Conservation (phyloP, 2,329 filamentous ascomycete species). For the Phialophora verrucosa region DNA sequence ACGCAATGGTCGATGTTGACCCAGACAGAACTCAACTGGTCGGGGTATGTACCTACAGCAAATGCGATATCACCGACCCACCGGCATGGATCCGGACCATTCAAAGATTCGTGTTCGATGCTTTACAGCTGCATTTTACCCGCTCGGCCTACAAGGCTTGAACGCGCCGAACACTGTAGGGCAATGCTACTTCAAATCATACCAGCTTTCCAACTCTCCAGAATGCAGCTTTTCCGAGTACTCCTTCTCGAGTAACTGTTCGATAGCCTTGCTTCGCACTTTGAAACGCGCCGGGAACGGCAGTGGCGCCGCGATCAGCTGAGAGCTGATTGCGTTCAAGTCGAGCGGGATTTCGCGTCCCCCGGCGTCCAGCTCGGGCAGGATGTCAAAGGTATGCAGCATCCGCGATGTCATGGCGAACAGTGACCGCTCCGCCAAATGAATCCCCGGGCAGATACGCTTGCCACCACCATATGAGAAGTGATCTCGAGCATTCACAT, state of each 20-base stretch:
- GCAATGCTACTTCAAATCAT: slow-evolving; percentile 3
- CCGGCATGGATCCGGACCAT: no score
- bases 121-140: no score
- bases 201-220: slow-evolving; percentile 1
- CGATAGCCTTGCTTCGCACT: not conserved
- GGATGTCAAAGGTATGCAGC: slow-evolving; percentile 43
- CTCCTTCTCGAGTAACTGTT: not conserved
- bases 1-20: no score
- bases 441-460: slow-evolving; percentile 44
- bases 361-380: not conserved
- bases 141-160: no score
- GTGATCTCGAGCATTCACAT: slow-evolving; percentile 52
- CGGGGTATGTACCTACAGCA: no score
- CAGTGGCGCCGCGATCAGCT: not conserved
- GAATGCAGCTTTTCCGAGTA: not conserved
- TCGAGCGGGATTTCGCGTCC: slow-evolving; percentile 14
- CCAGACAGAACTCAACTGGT: no score
- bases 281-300: not conserved
- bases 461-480: slow-evolving; percentile 59
- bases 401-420: slow-evolving; percentile 39
- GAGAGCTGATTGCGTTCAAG: not conserved
- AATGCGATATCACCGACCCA: no score
- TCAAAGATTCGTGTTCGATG: no score
- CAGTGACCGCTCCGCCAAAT: slow-evolving; percentile 36
- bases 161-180: not conserved